Conservation (phyloP, 345 rosid genomes). For the Salix exigua region DNA sequence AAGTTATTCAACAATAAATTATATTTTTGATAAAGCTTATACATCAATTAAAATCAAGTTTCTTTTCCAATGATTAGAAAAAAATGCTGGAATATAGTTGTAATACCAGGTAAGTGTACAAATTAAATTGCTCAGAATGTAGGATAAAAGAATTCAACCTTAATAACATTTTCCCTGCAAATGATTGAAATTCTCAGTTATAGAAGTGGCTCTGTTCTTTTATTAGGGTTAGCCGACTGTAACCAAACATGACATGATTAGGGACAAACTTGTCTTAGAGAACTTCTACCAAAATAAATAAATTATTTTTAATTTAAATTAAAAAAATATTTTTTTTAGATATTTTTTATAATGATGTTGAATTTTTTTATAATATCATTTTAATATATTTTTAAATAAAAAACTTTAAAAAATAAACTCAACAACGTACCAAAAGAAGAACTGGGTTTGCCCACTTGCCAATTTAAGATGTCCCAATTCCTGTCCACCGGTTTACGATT, state of each 20-base stretch:
- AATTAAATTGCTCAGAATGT: neutral
- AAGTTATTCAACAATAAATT: too few relatives aligned
- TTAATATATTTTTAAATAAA: too few relatives aligned
- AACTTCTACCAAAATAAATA: too few relatives aligned
- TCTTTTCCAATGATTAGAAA: too few relatives aligned
- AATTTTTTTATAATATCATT: too few relatives aligned
- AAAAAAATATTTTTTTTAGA: too few relatives aligned
- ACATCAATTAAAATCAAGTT: too few relatives aligned
- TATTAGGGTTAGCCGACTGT: neutral
- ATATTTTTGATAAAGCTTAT: too few relatives aligned
- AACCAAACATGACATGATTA: neutral
- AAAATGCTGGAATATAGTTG: neutral
- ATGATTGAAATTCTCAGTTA: neutral
- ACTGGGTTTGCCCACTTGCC: neutral
- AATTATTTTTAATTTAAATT: too few relatives aligned
- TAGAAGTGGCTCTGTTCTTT: neutral
- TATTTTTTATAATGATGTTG: too few relatives aligned
- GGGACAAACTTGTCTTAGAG: neutral
- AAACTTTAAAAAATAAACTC: too few relatives aligned
- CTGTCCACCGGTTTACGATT: neutral
- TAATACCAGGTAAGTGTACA: neutral
- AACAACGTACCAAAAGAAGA: neutral
- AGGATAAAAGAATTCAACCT: neutral
- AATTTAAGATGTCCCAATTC: neutral
- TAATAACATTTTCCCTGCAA: neutral